Evolutionary conservation across 139 green algal genomes (phyloP).

Genomic region (Closterium sp.): DNA sequence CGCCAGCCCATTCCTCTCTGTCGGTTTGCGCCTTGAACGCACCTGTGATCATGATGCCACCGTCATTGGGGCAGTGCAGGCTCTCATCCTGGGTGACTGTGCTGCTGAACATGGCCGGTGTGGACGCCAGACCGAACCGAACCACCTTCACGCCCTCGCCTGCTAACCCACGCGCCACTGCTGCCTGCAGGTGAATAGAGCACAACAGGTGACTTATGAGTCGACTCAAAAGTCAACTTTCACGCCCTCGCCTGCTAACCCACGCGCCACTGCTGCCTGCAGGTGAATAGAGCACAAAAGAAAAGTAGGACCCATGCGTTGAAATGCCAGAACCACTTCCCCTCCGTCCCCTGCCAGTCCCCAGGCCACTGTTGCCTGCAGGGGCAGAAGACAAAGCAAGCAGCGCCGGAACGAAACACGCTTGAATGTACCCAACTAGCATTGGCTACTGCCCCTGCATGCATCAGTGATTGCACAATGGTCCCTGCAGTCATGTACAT

Average conservation of each 20-base stretch:
- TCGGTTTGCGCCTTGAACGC: too few species aligned
- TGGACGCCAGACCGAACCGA: conserved; percentile 65
- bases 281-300: too few species aligned
- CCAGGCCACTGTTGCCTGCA: too few species aligned
- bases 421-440: not conserved
- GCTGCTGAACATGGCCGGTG: conserved; percentile 93
- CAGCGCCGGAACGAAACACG: too few species aligned
- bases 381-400: too few species aligned
- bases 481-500: too few species aligned
- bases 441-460: not conserved
- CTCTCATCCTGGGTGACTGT: conserved; percentile 61
- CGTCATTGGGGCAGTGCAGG: conserved; percentile 28
- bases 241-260: conserved; percentile 11
- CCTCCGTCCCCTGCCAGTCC: too few species aligned
- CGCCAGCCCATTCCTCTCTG: too few species aligned
- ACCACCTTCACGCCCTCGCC: conserved; percentile 23
- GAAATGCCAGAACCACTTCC: too few species aligned
- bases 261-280: conserved; percentile 11
- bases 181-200: conserved; percentile 16
- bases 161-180: conserved; percentile 15
- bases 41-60: conserved; percentile 84
- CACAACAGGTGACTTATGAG: not conserved
- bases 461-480: too few species aligned
- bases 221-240: conserved; percentile 1
- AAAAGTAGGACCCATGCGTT: too few species aligned